Conservation (phyloP, 345 rosid genomes). For the Citrus mangshanensis region DNA sequence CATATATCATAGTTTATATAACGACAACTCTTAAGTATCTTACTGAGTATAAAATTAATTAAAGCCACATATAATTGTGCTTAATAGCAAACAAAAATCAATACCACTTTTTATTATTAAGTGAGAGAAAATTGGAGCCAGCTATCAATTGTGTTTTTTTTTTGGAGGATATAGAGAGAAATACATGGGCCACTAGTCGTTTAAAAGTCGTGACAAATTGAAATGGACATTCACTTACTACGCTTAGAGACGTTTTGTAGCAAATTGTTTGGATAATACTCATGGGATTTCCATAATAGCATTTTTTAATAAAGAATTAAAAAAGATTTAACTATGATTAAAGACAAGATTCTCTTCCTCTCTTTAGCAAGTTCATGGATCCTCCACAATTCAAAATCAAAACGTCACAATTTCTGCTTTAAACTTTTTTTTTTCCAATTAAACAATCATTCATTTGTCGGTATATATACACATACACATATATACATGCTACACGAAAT, state of each 20-base stretch:
- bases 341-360: constrained; percentile 9
- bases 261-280: constrained; percentile 1
- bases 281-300: neutral
- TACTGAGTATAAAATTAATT: neutral
- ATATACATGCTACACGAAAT: neutral
- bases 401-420: neutral
- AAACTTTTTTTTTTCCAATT: neutral
- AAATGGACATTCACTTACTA: constrained; percentile 15
- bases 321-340: neutral
- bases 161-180: neutral
- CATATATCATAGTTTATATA: neutral
- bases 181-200: constrained; percentile 13
- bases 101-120: neutral
- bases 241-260: neutral
- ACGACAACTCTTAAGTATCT: neutral
- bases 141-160: constrained; percentile 21
- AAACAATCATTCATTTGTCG: neutral
- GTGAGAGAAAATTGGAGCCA: constrained; percentile 21
- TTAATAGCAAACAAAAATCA: neutral
- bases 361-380: neutral
- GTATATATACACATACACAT: neutral
- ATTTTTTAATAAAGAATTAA: neutral
- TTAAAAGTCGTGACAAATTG: constrained; percentile 7
- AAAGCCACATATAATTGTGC: neutral
- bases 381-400: constrained; percentile 3